Percentiles rank a stretch among this genome's conserved stretches.
Evolutionary conservation across 116 monocot genomes (phyloP).

Genomic region (Zostera marina): DNA sequence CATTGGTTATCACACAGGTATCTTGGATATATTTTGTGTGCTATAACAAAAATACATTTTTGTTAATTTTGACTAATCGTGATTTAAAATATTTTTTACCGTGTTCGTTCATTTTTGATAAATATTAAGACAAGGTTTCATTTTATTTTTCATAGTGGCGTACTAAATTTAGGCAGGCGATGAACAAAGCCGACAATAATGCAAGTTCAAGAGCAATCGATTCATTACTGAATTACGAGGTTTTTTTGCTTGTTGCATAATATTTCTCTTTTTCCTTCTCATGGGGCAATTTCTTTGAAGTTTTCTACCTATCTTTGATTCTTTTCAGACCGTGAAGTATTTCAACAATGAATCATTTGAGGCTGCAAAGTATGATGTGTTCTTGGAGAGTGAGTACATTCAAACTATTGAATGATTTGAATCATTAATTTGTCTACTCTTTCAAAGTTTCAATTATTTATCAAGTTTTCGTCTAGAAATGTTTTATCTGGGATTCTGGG

Average conservation of each 20-base stretch:
- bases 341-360: constrained; percentile 97
- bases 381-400: constrained; percentile 66
- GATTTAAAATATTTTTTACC: not conserved
- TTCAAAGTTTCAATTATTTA: no score
- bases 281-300: not conserved
- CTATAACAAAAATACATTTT: not conserved
- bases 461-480: no score
- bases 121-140: no score
- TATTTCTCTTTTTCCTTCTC: constrained; percentile 2
- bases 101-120: not conserved
- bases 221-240: constrained; percentile 96
- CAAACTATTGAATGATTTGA: no score
- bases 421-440: no score
- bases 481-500: no score
- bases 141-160: constrained; percentile 64
- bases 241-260: constrained; percentile 12
- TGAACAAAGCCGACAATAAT: constrained; percentile 99
- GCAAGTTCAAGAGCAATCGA: constrained; percentile 89
- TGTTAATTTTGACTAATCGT: no score
- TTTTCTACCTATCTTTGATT: not conserved
- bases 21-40: constrained; percentile 1
- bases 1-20: constrained; percentile 87
- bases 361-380: constrained; percentile 70
- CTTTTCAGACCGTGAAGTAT: constrained; percentile 91
- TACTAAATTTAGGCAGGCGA: constrained; percentile 80